phyloP scores from a whole-genome alignment of 208 protist genomes.

The Vickermania spadyakhi region DNA sequence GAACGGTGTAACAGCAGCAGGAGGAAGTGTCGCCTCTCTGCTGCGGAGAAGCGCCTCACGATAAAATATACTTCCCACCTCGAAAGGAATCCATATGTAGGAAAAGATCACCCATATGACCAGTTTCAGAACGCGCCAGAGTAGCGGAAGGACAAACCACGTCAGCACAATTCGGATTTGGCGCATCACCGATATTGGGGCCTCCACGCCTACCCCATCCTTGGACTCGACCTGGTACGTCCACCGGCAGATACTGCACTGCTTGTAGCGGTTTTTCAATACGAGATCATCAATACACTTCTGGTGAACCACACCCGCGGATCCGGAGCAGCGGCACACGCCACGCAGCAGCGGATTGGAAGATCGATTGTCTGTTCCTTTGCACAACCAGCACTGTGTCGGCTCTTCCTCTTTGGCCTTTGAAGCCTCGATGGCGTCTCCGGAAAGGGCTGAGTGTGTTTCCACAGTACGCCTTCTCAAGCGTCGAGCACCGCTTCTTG shows the following conservation, averaged over 20 bases:
- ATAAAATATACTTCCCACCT: background rate
- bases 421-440: too few species aligned
- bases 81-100: background rate
- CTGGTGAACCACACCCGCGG: conserved; percentile 1
- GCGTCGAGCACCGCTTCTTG: too few species aligned
- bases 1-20: too few species aligned
- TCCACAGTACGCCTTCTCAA: too few species aligned
- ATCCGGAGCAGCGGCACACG: conserved; percentile 2
- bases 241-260: background rate
- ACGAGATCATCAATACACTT: conserved; percentile 1
- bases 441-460: too few species aligned
- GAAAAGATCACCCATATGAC: conserved; percentile 2
- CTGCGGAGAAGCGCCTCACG: background rate
- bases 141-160: too few species aligned
- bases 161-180: too few species aligned
- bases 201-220: too few species aligned
- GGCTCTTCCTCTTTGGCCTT: too few species aligned
- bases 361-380: background rate
- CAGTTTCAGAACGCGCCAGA: background rate
- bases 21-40: too few species aligned
- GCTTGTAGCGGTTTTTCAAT: background rate
- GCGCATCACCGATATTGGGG: too few species aligned
- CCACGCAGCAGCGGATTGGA: background rate
- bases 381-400: conserved; percentile 2
- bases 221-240: background rate